Evolutionary conservation across 257 asterid genomes (phyloP).

Genomic region (Haberlea rhodopensis): DNA sequence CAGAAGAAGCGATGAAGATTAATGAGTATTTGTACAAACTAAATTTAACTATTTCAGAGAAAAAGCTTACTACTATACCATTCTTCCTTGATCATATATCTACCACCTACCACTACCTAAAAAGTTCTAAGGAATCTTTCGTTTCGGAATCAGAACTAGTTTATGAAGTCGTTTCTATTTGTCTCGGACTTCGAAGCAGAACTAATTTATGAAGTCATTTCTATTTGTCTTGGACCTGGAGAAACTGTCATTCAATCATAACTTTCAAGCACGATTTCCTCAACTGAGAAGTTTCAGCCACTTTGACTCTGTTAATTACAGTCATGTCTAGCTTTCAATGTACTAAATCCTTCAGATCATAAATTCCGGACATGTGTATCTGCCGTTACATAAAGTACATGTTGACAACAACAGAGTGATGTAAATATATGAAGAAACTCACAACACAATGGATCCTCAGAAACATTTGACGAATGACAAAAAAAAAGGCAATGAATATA

Average conservation of each 20-base stretch:
- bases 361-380: neutral
- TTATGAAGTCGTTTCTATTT: neutral
- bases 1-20: neutral
- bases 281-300: neutral
- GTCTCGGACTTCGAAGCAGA: neutral
- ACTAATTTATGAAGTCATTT: neutral
- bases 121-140: neutral
- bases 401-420: neutral
- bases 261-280: neutral
- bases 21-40: neutral
- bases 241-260: neutral
- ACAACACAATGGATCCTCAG: neutral
- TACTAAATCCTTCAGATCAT: neutral
- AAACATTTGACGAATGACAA: constrained; percentile 11
- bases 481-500: neutral
- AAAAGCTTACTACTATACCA: neutral
- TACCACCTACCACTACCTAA: neutral
- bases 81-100: neutral
- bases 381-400: neutral
- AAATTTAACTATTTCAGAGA: too few species aligned
- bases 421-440: constrained; percentile 1
- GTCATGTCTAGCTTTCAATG: neutral
- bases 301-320: neutral
- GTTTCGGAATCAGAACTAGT: neutral
- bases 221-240: neutral